Evolutionary conservation across 2,329 filamentous ascomycete genomes (phyloP), one percentile per base, ranked within the genome.

Genomic region (Cladophialophora immunda): DNA sequence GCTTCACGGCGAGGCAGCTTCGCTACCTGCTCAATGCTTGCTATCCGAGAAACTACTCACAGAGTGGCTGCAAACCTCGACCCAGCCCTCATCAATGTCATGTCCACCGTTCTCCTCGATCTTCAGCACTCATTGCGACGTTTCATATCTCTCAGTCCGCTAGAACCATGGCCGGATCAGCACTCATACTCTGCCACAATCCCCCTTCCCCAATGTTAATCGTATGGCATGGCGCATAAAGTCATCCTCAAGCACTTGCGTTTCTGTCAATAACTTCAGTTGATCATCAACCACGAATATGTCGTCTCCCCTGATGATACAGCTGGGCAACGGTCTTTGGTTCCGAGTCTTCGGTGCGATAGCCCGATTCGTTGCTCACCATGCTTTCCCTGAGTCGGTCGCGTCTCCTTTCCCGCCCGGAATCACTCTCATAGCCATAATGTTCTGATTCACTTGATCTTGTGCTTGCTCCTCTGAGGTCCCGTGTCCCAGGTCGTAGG

Each of bases 311-410:
- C 50, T 60, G 53, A 55, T 70, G 68, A 56, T 70, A 70, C 60
- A 70, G 22, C 55, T 70, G 68, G 8, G 68, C 64, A 11, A 70
- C 68, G 22, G 66, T 68, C 63, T 62, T 64, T 4, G 66, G 65
- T 47, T 70, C 68, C 30, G 68, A 70, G 32, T 64, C 68, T 32
- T 67, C 67, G 9, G 66, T 64, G 22, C 60, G 62, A 61, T 70
- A 68, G 3, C 66, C 68, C 17, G 65, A 68, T 34, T 36, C 58
- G 53, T 65, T 66, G 32, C 66, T 68, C 25, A 68, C 53, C 9
- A 64, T 45, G 22, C 68, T 70, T 30, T 70, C 52, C 52, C 68
- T 36, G 30, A 54, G 47, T 65, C 56, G 57, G 25, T 66, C 60
- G 9, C 52, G 29, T 32, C 53, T 9, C 25, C 27, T 45, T 29